These are phyloP conservation scores for Ogataea methanolica DNA, from an alignment of 805 yeast genomes.

Conservation along the genomic window DNA sequence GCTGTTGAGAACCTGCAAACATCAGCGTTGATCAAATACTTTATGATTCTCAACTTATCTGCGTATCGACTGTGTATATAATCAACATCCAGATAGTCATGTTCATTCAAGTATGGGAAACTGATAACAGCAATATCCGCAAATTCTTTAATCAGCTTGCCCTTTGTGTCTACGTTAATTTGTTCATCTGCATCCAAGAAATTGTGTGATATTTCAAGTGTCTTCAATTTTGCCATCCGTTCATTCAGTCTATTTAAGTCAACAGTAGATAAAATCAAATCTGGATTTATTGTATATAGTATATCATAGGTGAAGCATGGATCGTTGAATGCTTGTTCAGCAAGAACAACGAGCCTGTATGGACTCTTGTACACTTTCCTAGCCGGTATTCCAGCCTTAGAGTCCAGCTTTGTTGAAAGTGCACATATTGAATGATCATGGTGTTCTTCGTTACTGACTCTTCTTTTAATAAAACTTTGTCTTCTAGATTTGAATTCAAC, in stretches of 20 bases:
- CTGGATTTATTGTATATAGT: slow-evolving; percentile 3
- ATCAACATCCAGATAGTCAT: slow-evolving; percentile 9
- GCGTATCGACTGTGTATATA: slow-evolving; percentile 7
- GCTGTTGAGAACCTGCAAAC: background rate
- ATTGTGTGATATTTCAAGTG: too few relatives aligned
- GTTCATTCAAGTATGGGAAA: slow-evolving; percentile 14
- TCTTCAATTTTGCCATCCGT: background rate
- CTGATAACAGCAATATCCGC: slow-evolving; percentile 1
- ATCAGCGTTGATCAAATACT: slow-evolving; percentile 4
- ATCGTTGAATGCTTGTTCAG: slow-evolving; percentile 3
- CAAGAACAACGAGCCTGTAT: slow-evolving; percentile 8
- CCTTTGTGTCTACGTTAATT: background rate
- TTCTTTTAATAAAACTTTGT: slow-evolving; percentile 10
- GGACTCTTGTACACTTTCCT: background rate
- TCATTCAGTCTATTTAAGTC: background rate
- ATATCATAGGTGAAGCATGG: slow-evolving; percentile 3
- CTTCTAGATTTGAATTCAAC: slow-evolving; percentile 3
- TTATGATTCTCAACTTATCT: slow-evolving; percentile 12
- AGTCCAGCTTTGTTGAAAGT: slow-evolving; percentile 11
- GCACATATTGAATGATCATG: slow-evolving; percentile 19
- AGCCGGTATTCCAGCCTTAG: background rate
- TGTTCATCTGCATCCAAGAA: background rate
- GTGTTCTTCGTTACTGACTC: slow-evolving; percentile 15
- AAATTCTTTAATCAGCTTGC: background rate
- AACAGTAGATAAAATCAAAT: slow-evolving; percentile 2